Base-by-base conservation (phyloP, 768 basidiomycete genomes). In the Jaapia argillacea region DNA sequence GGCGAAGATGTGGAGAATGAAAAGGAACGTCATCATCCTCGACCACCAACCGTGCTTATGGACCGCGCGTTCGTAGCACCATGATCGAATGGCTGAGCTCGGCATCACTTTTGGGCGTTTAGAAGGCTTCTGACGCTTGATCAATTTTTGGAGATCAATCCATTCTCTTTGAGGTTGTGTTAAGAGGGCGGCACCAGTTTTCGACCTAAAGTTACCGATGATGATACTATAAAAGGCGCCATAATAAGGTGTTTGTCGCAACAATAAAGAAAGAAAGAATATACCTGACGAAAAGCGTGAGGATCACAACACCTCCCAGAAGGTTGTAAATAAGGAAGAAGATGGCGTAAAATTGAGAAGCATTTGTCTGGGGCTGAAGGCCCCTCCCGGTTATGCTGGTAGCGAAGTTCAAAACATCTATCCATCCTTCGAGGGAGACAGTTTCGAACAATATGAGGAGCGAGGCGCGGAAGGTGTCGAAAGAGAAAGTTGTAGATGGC, bases 31-130 rank as follows among this genome's bases (percentile, higher is more conserved):
- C 75, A 93, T 85, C 40, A 64, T 64, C 45, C 81, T 68, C 4
- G 84, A 74, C 93, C 93, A 98, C 79, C 83, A 90, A 2, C 94
- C 94, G 53, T 91, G 85, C 59, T 97, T 98, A 48, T 79, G 71
- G 13, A 90, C 78, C 0, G 94, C 93, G 23, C 91, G 76, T 44
- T 93, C 85, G 56, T 79, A 94, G 58, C 94, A 97, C 92, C 94
- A 97, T 18, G 72, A 68, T 42, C 83, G 71, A 24, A 90, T 52
- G 0, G 52, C 49, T 47, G 61, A 70, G 0, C 60, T 62, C 0
- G 90, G 90, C 14, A 72, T 69, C 13, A 46, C 56, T 41, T 75
- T 71, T 0, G 94, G 94, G 21, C 89, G 67, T 54, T 85, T 86
- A 1, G 90, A 87, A 1, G 93, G 92, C 20, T 75, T 72, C 55